Evolutionary conservation across 1,284 basidiomycete genomes (phyloP).

Genomic region (Malassezia nana): DNA sequence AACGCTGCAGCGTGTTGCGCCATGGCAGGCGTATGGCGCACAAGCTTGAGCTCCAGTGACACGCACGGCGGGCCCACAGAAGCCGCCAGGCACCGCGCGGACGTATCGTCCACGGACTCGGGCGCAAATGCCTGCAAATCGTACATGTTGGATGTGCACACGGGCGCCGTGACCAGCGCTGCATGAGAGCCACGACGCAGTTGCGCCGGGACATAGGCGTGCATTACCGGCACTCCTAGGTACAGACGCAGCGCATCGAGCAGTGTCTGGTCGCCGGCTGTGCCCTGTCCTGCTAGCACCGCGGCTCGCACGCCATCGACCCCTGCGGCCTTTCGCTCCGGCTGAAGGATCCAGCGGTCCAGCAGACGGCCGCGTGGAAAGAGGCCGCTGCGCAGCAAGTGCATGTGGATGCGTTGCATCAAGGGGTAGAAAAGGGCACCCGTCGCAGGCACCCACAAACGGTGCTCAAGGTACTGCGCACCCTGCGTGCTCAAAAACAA

Average conservation of each 20-base stretch:
- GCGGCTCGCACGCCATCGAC: slow-evolving; percentile 19
- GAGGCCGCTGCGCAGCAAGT: slow-evolving; percentile 31
- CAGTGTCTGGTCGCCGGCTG: slow-evolving; percentile 25
- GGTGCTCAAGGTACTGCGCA: slow-evolving; percentile 25
- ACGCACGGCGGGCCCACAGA: slow-evolving; percentile 43
- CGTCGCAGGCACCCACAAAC: slow-evolving; percentile 19
- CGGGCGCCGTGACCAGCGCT: slow-evolving; percentile 21
- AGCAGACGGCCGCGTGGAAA: slow-evolving; percentile 19
- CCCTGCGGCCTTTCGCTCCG: slow-evolving; percentile 20
- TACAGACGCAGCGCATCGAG: slow-evolving; percentile 38
- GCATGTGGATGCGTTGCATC: slow-evolving; percentile 21
- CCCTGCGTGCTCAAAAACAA: slow-evolving; percentile 29
- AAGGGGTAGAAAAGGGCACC: slow-evolving; percentile 14
- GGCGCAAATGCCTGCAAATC: slow-evolving; percentile 43
- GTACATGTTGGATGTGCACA: slow-evolving; percentile 32
- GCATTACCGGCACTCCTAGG: slow-evolving; percentile 37
- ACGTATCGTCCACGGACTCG: slow-evolving; percentile 18
- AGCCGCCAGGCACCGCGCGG: slow-evolving; percentile 21
- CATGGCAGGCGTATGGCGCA: slow-evolving; percentile 20
- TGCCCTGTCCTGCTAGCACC: slow-evolving; percentile 21
- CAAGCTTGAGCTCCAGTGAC: slow-evolving; percentile 37
- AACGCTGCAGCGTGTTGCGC: slow-evolving; percentile 18
- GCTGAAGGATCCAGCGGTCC: slow-evolving; percentile 23
- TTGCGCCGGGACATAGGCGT: slow-evolving; percentile 26
- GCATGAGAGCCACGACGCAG: neutral